Conservation (phyloP, 306 rosid species). For the Cicer pinnatifidum region DNA sequence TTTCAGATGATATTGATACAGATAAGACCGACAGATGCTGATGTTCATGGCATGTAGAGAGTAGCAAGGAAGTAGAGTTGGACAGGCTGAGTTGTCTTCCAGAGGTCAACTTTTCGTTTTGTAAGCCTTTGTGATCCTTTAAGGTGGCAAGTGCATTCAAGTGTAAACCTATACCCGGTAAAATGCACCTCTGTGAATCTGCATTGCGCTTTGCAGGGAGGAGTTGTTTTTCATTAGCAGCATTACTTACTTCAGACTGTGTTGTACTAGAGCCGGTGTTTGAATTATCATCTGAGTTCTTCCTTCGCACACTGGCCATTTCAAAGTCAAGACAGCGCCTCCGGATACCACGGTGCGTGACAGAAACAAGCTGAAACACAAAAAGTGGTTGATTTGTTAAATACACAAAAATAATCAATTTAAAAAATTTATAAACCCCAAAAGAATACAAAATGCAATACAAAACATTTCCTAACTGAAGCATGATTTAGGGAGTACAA, state of each 20-base stretch:
- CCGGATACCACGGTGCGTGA: conserved; percentile 64
- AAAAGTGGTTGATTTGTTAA: background rate
- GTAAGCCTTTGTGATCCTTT: conserved; percentile 54
- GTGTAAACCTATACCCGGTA: conserved; percentile 83
- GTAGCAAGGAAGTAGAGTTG: conserved; percentile 50
- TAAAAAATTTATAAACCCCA: conserved; percentile 7
- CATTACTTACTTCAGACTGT: conserved; percentile 54
- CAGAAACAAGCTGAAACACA: conserved; percentile 59
- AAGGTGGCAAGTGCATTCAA: conserved; percentile 77
- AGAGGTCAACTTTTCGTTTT: conserved; percentile 52
- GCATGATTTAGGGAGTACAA: background rate
- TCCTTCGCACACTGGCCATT: conserved; percentile 61
- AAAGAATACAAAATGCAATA: background rate
- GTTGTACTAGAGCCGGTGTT: conserved; percentile 50
- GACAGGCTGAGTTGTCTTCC: conserved; percentile 53
- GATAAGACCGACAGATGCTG: conserved; percentile 47
- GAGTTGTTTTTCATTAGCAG: conserved; percentile 51
- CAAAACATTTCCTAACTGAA: background rate
- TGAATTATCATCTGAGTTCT: conserved; percentile 58
- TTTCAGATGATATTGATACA: conserved; percentile 54
- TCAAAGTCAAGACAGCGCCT: conserved; percentile 92
- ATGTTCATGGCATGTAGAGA: conserved; percentile 57
- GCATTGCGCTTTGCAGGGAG: conserved; percentile 52
- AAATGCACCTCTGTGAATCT: conserved; percentile 52
- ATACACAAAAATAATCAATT: background rate